Evolutionary conservation across 352 stramenopile species (phyloP), one percentile per base, ranked within the genome.

Genomic region (Phytophthora agathidicida): DNA sequence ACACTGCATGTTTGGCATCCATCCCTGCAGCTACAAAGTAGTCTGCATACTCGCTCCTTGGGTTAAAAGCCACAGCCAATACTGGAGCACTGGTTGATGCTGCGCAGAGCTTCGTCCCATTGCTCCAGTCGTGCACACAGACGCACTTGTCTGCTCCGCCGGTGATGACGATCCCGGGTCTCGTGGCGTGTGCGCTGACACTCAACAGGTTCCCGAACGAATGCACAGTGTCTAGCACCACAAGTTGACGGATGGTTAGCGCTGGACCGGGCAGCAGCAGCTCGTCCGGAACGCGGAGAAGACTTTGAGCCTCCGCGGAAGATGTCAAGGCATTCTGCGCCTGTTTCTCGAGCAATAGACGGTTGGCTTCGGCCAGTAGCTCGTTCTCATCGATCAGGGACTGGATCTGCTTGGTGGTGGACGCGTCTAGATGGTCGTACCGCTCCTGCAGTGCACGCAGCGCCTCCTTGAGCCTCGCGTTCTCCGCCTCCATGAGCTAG

Each of bases 111-210:
- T 79, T 83, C 32, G 44, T 62, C 13, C 71, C 59, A 5, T 52
- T 70, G 39, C 54, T 63, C 78, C 80, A 95, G 68, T 95, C 68
- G 68, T 91, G 80, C 26, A 83, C 75, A 23, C 75, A 75, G 20
- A 93, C 68, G 54, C 66, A 65, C 60, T 92, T 93, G 72, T 95
- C 86, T 16, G 85, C 86, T 38, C 83, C 83, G 5, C 86, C 86
- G 1, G 80, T 83, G 30, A 88, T 59, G 19, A 86, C 71, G 26
- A 93, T 49, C 23, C 72, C 55, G 3, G 62, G 54, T 0, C 65
- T 74, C 17, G 49, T 58, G 7, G 62, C 49, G 17, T 87, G 80
- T 11, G 51, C 52, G 50, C 77, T 78, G 33, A 91, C 79, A 48
- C 79, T 82, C 31, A 94, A 60, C 26, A 92, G 35, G 46, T 93